Base-by-base conservation (phyloP, 2,329 filamentous ascomycete genomes). In the Dactylellina leptospora region DNA sequence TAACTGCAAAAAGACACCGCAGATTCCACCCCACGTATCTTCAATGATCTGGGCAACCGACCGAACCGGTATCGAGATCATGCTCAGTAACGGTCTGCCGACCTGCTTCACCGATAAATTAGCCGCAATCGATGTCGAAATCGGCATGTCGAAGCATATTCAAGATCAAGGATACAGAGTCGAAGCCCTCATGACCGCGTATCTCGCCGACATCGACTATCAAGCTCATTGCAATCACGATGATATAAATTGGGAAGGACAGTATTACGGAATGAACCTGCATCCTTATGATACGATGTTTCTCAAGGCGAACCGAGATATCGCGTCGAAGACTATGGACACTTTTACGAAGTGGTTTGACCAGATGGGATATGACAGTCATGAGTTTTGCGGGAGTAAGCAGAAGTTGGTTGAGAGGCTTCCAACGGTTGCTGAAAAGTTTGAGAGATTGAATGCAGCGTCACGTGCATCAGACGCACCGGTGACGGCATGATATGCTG, bases 41-140 rank as follows among this genome's bases (percentile, higher is more conserved):
- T 78, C 79, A 40, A 80, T 79, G 77, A 76, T 81, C 53, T 79
- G 76, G 75, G 79, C 80, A 4, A 81, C 80, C 13, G 80, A 81
- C 76, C 51, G 71, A 6, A 66, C 78, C n/a, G 80, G 80, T 74
- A 80, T 82, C 68, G 74, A 75, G 11, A 47, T 80, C 22, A 75
- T 81, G 1, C 77, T 82, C 42, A 11, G 28, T 10, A 74, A 79
- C 4, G 42, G 25, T 20, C 23, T 64, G 5, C 5, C 6, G 6
- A 22, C 51, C 22, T 64, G 48, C 40, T 44, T 54, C 13, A 16
- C 4, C 3, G 38, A 36, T 22, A 47, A 30, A 23, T 2, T 25
- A 30, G 5, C 11, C 1, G 60, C 60, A 11, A 16, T 54, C 4
- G 30, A 25, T 27, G 30, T 27, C 16, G 50, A 54, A 54, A 53